Conservation (phyloP, 495 filamentous ascomycete species). For the Xylona heveae region DNA sequence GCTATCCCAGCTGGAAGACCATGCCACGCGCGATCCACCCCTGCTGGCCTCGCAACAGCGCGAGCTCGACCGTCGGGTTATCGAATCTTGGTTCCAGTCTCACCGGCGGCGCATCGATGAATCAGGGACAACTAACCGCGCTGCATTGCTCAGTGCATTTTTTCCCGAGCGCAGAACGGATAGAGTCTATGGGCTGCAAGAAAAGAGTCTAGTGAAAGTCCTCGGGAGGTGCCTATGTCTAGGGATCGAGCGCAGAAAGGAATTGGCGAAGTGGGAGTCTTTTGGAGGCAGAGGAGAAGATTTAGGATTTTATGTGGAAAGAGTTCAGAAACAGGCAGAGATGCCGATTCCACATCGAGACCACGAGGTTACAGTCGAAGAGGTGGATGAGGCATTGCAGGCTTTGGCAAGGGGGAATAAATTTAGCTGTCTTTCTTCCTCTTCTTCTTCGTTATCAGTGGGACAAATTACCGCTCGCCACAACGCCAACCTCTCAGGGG, state of each 20-base stretch:
- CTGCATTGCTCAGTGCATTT: conserved; percentile 14
- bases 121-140: not conserved
- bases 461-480: no score
- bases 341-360: conserved; percentile 11
- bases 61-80: not conserved
- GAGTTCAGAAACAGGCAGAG: conserved; percentile 41
- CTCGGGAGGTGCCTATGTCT: conserved; percentile 43
- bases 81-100: not conserved
- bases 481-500: no score
- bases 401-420: conserved; percentile 42
- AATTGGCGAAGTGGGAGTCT: conserved; percentile 37
- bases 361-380: conserved; percentile 40
- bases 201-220: conserved; percentile 32
- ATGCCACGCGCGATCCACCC: not conserved
- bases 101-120: not conserved
- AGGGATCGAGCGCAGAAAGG: conserved; percentile 30
- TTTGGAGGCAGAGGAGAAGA: conserved; percentile 39
- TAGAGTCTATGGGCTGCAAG: conserved; percentile 48
- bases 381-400: conserved; percentile 46
- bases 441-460: no score
- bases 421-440: no score
- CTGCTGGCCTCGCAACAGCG: not conserved
- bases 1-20: not conserved
- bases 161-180: conserved; percentile 56
- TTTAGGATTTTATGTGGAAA: conserved; percentile 46